Evolutionary conservation across 495 filamentous ascomycete species (phyloP).

Genomic region (Durotheca rogersii): DNA sequence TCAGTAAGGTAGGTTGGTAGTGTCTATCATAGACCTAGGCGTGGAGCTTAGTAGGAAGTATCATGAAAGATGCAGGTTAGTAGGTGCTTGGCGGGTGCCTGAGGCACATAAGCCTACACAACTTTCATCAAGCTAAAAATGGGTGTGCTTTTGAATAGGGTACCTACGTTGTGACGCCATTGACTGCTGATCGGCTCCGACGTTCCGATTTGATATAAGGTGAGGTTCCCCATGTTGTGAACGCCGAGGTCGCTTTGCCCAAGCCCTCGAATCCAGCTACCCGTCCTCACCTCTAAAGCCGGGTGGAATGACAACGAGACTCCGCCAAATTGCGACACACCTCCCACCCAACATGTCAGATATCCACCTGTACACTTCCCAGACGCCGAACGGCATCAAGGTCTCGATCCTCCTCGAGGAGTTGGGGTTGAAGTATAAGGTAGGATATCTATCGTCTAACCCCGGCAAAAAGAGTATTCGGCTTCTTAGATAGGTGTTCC

Average conservation of each 20-base stretch:
- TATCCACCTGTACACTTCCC: conserved; percentile 55
- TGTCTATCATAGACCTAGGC: too few species aligned
- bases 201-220: conserved; percentile 11
- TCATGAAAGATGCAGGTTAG: too few species aligned
- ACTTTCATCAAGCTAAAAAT: too few species aligned
- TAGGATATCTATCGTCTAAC: conserved; percentile 3
- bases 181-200: conserved; percentile 26
- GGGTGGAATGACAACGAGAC: conserved; percentile 20
- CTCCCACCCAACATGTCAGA: conserved; percentile 31
- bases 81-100: too few species aligned
- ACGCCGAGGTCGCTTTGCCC: too few species aligned
- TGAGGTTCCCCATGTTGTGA: background rate
- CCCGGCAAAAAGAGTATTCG: conserved; percentile 30
- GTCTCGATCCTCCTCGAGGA: conserved; percentile 90
- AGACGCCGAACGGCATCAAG: conserved; percentile 77
- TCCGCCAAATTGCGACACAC: conserved; percentile 22
- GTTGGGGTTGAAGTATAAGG: conserved; percentile 68
- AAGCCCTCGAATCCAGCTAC: too few species aligned
- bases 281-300: too few species aligned
- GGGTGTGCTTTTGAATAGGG: background rate
- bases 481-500: background rate
- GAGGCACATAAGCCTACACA: too few species aligned
- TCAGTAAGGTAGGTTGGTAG: too few species aligned
- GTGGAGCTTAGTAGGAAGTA: too few species aligned
- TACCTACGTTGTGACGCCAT: conserved; percentile 13